These are phyloP conservation scores for Nicotiana undulata DNA, from an alignment of 257 asterid genomes.

Conservation along the genomic window DNA sequence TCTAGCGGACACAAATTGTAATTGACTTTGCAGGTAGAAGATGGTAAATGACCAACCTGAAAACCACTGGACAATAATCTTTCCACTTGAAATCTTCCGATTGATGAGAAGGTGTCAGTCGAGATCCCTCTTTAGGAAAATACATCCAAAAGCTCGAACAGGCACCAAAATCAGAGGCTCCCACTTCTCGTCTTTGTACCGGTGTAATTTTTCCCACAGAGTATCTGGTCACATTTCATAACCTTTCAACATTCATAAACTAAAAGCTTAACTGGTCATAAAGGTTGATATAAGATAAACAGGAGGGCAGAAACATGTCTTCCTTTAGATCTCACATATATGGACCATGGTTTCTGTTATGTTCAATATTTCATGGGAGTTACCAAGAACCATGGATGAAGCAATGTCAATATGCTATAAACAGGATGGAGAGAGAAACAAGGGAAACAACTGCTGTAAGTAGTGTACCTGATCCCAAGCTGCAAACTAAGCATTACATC, in stretches of 20 bases:
- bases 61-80: constrained; percentile 94
- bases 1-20: not conserved
- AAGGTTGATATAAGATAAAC: not conserved
- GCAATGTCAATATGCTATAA: not conserved
- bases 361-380: not conserved
- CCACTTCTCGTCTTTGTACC: constrained; percentile 76
- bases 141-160: constrained; percentile 89
- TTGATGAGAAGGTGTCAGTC: constrained; percentile 78
- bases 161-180: constrained; percentile 77
- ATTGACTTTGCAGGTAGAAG: not conserved
- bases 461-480: constrained; percentile 87
- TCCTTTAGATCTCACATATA: not conserved
- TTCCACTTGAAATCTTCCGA: constrained; percentile 98
- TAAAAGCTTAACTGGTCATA: not conserved
- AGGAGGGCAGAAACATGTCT: not conserved
- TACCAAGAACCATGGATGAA: not conserved
- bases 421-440: not conserved
- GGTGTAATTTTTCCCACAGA: constrained; percentile 92
- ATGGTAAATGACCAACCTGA: constrained; percentile 46
- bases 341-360: not conserved
- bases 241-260: not conserved
- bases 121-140: constrained; percentile 88
- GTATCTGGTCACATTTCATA: constrained; percentile 46
- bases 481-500: constrained; percentile 93
- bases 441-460: not conserved